Base-by-base conservation (phyloP, 2,329 filamentous ascomycete genomes). In the Trichoderma citrinoviride region DNA sequence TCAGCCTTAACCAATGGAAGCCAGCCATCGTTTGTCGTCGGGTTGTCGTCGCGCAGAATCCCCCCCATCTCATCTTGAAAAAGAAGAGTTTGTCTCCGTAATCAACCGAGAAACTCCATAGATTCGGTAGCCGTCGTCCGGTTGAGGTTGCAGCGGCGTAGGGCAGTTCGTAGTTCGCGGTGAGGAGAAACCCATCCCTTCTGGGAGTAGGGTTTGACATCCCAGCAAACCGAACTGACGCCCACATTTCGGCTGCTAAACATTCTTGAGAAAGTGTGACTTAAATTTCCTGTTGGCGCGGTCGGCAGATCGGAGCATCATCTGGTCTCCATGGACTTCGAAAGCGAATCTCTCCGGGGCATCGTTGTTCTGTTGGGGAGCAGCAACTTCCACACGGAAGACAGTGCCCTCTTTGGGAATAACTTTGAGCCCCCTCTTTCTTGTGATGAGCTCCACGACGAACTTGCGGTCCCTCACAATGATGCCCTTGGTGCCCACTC, bases 221-320 rank as follows among this genome's bases (percentile, higher is more conserved):
- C 33, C 33, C 3, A 3, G n/a, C 33, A 12, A 19, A 33, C 19
- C 7, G 25, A 43, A 21, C 12, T 17, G 25, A 19, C 10, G 7
- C 4, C 5, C 5, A 6, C 8, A 37, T 23, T 15, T n/a, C n/a
- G 14, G 12, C 6, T 23, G 6, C 41, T 50, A 96, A 15, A 96
- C 76, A 68, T 91, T 87, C 55, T 87, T 83, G 68, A 93, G 81
- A 72, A 91, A 92, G 74, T 94, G 93, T 73, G 86, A 83, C 78
- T 95, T 97, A 78, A 96, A 96, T 79, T 97, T 98, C 79, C 87
- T 92, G 71, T 90, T 96, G 55, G 93, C 92, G 23, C 95, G 82
- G 74, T 98, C 94, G 17, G 90, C 87, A 2, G 94, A 88, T 12
- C 93, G 84, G 69, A 89, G 87, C 81, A 92, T 87, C 73, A 98